A percentile compares a stretch with the other conserved stretches of the same genome.
Conservation (phyloP, 371 early-diverging fungal genomes). For the Smittium culicis region DNA sequence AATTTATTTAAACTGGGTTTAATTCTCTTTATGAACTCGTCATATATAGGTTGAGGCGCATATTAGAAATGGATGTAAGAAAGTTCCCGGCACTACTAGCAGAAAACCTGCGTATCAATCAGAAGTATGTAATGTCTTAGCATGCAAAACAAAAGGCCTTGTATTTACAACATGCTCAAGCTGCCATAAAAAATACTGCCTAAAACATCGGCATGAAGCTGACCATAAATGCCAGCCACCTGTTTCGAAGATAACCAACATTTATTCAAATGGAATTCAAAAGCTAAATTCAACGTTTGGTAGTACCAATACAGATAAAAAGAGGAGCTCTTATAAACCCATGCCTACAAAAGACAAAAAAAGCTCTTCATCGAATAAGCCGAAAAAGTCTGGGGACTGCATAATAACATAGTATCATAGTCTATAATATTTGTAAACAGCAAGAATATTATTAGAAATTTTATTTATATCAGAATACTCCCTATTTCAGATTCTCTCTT, state of each 20-base stretch:
- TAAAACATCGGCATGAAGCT: conserved; percentile 17
- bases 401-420: too few relatives aligned
- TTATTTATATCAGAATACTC: too few relatives aligned
- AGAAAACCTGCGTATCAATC: conserved; percentile 1
- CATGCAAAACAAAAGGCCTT: conserved; percentile 17
- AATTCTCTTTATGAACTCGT: too few relatives aligned
- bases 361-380: neutral
- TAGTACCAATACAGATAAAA: neutral
- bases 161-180: conserved; percentile 14
- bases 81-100: conserved; percentile 13
- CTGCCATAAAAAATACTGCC: conserved; percentile 15
- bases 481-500: too few relatives aligned
- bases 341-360: neutral
- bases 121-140: conserved; percentile 8
- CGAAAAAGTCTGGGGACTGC: neutral
- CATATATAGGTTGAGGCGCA: conserved; percentile 13
- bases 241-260: neutral
- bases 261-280: neutral
- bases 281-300: neutral
- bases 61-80: conserved; percentile 12
- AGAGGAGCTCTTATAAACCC: neutral
- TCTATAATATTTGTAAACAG: too few relatives aligned
- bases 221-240: conserved; percentile 17
- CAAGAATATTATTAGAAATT: too few relatives aligned
- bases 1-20: too few relatives aligned